phyloP scores from a whole-genome alignment of 2,329 filamentous ascomycete genomes.

The Aspergillus sojae region DNA sequence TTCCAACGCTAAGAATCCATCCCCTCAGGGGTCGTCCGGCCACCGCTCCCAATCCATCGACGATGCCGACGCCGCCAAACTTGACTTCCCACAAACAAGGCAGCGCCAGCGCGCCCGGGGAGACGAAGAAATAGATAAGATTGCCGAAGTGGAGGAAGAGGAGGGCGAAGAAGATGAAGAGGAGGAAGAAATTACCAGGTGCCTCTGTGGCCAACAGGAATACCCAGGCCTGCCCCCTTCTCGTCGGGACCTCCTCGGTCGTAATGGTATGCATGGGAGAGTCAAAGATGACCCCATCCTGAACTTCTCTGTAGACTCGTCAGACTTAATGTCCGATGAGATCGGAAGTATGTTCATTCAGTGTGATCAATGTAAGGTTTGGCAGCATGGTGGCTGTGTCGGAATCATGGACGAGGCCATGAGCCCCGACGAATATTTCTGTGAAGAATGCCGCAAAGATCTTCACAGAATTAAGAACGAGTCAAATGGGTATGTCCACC shows the following conservation, averaged over 20 bases:
- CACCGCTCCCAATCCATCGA: slow-evolving; percentile 55
- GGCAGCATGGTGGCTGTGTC: slow-evolving; percentile 97
- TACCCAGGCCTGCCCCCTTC: slow-evolving; percentile 77
- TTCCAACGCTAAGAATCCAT: slow-evolving; percentile 71
- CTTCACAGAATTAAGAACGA: slow-evolving; percentile 82
- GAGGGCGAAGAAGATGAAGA: slow-evolving; percentile 69
- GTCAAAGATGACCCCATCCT: slow-evolving; percentile 60
- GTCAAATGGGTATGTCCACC: slow-evolving; percentile 74
- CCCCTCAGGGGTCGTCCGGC: slow-evolving; percentile 74
- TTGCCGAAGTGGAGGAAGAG: slow-evolving; percentile 52
- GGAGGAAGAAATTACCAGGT: slow-evolving; percentile 93
- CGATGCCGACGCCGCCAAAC: slow-evolving; percentile 54
- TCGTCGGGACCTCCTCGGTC: slow-evolving; percentile 58
- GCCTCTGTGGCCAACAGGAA: slow-evolving; percentile 91
- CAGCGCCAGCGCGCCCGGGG: slow-evolving; percentile 76
- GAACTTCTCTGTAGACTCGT: slow-evolving; percentile 63
- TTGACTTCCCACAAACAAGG: slow-evolving; percentile 71
- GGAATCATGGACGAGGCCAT: slow-evolving; percentile 93
- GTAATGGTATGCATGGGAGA: slow-evolving; percentile 55
- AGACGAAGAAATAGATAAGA: slow-evolving; percentile 63
- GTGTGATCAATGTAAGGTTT: slow-evolving; percentile 96
- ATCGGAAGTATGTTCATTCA: slow-evolving; percentile 95
- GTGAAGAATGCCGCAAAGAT: slow-evolving; percentile 90
- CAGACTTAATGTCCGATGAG: slow-evolving; percentile 71
- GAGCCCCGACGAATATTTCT: slow-evolving; percentile 96